phyloP scores from a whole-genome alignment of 768 basidiomycete genomes.

The Stropharia rugosoannulata region DNA sequence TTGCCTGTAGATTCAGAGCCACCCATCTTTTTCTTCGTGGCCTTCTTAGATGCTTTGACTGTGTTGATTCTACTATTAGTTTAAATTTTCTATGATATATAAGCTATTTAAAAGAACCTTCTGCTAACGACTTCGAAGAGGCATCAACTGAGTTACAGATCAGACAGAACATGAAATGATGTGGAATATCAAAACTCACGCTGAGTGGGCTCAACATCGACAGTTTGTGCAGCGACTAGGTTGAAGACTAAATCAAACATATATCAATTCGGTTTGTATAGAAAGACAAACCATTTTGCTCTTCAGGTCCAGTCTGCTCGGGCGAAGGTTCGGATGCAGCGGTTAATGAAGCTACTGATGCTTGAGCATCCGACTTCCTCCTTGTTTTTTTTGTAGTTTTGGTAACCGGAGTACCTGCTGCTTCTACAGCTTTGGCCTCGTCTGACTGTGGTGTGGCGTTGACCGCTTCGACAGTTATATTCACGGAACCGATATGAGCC shows the following conservation, averaged over 20 bases:
- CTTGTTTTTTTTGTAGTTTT: conserved; percentile 1
- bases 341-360: neutral
- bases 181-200: neutral
- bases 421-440: neutral
- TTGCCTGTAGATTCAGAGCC: neutral
- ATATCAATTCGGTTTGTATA: neutral
- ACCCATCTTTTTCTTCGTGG: neutral
- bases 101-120: conserved; percentile 1
- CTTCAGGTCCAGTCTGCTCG: neutral
- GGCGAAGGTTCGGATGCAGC: neutral
- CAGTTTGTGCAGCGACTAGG: neutral
- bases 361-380: conserved; percentile 5
- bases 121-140: neutral
- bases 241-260: neutral
- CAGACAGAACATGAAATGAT: neutral
- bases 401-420: neutral
- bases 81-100: neutral
- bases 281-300: neutral
- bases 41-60: conserved; percentile 6
- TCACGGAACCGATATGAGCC: neutral
- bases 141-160: neutral
- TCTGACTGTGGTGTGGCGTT: neutral
- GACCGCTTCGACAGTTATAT: neutral
- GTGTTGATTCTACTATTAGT: neutral
- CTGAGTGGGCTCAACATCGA: neutral